Percentiles rank a stretch among this genome's conserved stretches.
Evolutionary conservation across 495 filamentous ascomycete species (phyloP).

Genomic region (Talaromyces stipitatus): DNA sequence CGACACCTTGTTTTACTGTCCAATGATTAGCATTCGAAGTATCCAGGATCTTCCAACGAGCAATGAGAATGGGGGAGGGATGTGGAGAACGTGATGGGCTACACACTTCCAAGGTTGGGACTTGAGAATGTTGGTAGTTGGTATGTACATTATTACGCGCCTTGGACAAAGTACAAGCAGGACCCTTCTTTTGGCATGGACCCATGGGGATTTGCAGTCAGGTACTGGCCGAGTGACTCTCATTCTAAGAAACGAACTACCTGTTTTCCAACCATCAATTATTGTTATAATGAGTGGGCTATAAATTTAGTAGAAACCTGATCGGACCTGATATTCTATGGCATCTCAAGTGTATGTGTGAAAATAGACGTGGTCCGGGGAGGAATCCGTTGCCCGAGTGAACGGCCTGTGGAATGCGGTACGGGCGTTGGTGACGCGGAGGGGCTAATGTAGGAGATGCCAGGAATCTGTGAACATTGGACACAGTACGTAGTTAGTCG

Average conservation of each 20-base stretch:
- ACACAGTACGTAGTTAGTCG: too few species aligned
- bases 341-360: too few species aligned
- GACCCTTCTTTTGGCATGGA: too few species aligned
- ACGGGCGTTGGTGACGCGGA: background rate
- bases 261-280: too few species aligned
- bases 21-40: background rate
- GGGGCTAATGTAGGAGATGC: background rate
- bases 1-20: background rate
- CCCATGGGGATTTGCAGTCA: too few species aligned
- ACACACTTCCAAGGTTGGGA: background rate
- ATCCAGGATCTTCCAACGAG: constrained; percentile 3
- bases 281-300: too few species aligned
- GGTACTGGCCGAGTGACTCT: too few species aligned
- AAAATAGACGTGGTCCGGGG: too few species aligned
- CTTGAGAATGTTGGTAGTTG: constrained; percentile 6
- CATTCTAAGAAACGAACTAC: too few species aligned
- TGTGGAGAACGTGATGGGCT: background rate
- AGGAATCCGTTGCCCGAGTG: background rate
- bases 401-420: background rate
- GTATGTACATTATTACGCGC: background rate
- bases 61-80: background rate
- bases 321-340: too few species aligned
- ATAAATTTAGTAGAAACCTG: too few species aligned
- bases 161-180: background rate
- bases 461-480: background rate